Evolutionary conservation across 2,329 filamentous ascomycete genomes (phyloP), one percentile per base, ranked within the genome.

Genomic region (Macrophomina tecta): DNA sequence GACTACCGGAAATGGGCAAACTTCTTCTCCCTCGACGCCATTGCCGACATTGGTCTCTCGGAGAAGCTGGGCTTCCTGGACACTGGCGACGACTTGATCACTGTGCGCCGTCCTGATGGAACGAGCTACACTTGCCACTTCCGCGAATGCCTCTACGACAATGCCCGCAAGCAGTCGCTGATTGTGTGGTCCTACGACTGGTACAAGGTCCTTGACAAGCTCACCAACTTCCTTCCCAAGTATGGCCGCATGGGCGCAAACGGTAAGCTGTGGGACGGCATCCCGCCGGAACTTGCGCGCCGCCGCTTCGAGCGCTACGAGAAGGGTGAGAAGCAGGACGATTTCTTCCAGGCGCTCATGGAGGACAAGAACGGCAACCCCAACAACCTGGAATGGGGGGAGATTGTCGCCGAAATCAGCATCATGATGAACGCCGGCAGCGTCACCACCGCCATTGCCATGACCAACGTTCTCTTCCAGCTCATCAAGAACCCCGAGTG

Each of bases 1-100:
- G 36, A 38, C 11, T 38, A 8, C 36, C 7, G 7, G 7, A 7
- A 12, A 12, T 87, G 81, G 81, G 79, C 80, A 30, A 87, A 86
- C 73, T 85, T 84, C 76, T 87, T 87, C 72, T 84, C 83, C 0
- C 76, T 87, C 14, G 85, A 87, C 66, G 85, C 84, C 2, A 86
- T 87, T 61, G 84, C 82, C 16, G 83, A 87, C 64, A 87, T 87
- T 72, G 85, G 84, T 1, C 76, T 87, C 0, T 82, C 78, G 0
- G 80, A 85, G 63, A 79, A 77, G n/a, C 78, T 87, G 1, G 82
- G 83, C 0, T 83, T 86, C 68, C 78, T 87, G 2, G 84, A 86
- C 52, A 72, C 75, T 28, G 85, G 84, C 2, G 73, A 81, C 62
- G 84, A 86, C 67, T 71, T 77, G 8, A 77, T 81, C 45, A 76